Evolutionary conservation across 1,284 basidiomycete genomes (phyloP).

Genomic region (Cutaneotrichosporon mucoides): DNA sequence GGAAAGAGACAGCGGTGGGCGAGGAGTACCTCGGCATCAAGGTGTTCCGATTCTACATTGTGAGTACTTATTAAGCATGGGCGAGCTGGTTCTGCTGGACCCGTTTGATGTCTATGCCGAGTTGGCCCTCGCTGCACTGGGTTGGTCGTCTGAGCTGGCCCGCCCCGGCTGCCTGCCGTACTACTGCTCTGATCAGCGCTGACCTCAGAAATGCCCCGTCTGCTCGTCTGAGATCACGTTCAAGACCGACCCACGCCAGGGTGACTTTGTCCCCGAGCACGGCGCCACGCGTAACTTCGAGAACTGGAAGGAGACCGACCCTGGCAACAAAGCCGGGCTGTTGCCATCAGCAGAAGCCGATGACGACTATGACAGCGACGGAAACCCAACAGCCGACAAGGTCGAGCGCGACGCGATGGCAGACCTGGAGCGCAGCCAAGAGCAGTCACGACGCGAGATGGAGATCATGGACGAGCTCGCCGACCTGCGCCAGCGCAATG

Average conservation of each 20-base stretch:
- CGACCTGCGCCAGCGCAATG: constrained; percentile 79
- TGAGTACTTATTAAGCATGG: constrained; percentile 16
- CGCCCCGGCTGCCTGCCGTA: not conserved
- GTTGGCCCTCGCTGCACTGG: too few relatives aligned
- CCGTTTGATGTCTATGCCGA: too few relatives aligned
- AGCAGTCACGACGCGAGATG: constrained; percentile 95
- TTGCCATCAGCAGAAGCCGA: constrained; percentile 48
- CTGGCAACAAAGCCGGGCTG: constrained; percentile 30
- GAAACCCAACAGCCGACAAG: constrained; percentile 52
- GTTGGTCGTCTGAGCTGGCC: too few relatives aligned
- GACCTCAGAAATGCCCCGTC: constrained; percentile 62
- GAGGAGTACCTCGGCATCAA: constrained; percentile 99
- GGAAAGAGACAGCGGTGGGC: constrained; percentile 94
- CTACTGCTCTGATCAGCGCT: not conserved
- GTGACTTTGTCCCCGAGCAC: constrained; percentile 86
- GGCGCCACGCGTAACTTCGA: constrained; percentile 93
- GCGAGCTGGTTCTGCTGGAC: too few relatives aligned
- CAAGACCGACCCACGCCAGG: constrained; percentile 98
- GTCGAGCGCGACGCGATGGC: constrained; percentile 84
- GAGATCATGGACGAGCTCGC: constrained; percentile 94
- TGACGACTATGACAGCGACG: constrained; percentile 57
- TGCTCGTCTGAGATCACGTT: constrained; percentile 99
- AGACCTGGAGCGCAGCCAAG: constrained; percentile 83
- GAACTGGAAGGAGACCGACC: constrained; percentile 44
- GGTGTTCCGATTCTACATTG: constrained; percentile 51